Percentiles rank a stretch among this genome's conserved stretches.
Evolutionary conservation across 176 grass and related monocot species (phyloP).

Genomic region (Oryza glaberrima): DNA sequence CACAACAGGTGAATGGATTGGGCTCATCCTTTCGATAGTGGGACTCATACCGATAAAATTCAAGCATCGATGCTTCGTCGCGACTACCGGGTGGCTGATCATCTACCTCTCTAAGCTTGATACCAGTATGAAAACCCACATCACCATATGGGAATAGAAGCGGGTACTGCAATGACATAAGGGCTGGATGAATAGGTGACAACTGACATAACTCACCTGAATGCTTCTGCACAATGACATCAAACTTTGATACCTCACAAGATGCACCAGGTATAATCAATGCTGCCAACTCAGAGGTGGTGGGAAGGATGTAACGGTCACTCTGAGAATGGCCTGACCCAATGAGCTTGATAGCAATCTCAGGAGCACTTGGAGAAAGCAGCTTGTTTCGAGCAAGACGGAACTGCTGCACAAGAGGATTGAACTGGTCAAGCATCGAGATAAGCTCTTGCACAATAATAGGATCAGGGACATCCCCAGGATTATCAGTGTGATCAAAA

Average conservation of each 20-base stretch:
- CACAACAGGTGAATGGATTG: neutral
- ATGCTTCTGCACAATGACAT: neutral
- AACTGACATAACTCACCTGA: neutral
- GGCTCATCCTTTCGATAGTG: neutral
- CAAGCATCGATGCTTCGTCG: neutral
- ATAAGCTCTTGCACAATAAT: neutral
- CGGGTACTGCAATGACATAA: neutral
- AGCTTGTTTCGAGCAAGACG: neutral
- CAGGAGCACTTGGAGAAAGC: neutral
- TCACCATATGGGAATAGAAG: conserved; percentile 1
- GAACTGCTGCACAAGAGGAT: neutral
- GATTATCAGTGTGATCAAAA: accelerated
- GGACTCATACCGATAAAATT: neutral
- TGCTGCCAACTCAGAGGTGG: neutral
- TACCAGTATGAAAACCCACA: neutral
- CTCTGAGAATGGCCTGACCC: neutral
- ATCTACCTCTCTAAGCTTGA: neutral
- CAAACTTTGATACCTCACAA: neutral
- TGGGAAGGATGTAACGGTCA: neutral
- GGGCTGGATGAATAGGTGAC: neutral
- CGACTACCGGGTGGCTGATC: neutral
- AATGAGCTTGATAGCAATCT: neutral
- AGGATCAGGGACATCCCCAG: neutral
- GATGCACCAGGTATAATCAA: neutral
- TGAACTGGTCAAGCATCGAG: neutral